Percentiles rank a stretch among this genome's conserved stretches.
These are phyloP conservation scores for Naematelia aurantialba DNA, from an alignment of 768 basidiomycete species.

Conservation along the genomic window DNA sequence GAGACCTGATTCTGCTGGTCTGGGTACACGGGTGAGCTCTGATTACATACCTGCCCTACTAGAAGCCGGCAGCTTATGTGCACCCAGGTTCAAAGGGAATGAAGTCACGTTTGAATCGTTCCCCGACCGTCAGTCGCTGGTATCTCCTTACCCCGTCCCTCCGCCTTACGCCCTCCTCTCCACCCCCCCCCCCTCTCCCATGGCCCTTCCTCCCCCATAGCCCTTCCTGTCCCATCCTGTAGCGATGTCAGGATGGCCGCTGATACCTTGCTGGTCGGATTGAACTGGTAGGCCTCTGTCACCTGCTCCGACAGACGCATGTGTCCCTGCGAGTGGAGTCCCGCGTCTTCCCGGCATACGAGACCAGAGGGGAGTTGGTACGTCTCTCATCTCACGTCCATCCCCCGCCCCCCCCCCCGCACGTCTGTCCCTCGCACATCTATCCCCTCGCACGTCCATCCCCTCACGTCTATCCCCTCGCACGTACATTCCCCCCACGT, in stretches of 20 bases:
- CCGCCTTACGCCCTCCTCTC: conserved; percentile 1
- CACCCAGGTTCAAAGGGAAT: conserved; percentile 50
- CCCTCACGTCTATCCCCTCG: background rate
- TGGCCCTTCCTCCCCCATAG: no score
- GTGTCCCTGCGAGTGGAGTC: conserved; percentile 62
- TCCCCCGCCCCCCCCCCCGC: background rate
- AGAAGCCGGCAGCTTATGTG: no score
- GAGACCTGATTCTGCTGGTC: conserved; percentile 48
- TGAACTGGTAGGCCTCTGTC: conserved; percentile 55
- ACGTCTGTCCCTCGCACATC: background rate
- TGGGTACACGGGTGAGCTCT: conserved; percentile 49
- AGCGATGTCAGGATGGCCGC: no score
- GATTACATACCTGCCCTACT: background rate
- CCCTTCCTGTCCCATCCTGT: no score
- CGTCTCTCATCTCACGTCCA: conserved; percentile 29
- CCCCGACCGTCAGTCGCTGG: conserved; percentile 59
- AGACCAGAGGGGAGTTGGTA: conserved; percentile 91
- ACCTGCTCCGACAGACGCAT: conserved; percentile 67
- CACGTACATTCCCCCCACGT: no score
- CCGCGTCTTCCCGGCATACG: conserved; percentile 82
- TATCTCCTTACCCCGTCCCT: background rate
- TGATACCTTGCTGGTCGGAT: background rate
- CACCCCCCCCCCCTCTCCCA: no score
- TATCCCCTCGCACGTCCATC: conserved; percentile 59
- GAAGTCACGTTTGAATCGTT: conserved; percentile 57